These are phyloP conservation scores for Cladophialophora carrionii DNA, from an alignment of 2,329 filamentous ascomycete species.

Conservation along the genomic window DNA sequence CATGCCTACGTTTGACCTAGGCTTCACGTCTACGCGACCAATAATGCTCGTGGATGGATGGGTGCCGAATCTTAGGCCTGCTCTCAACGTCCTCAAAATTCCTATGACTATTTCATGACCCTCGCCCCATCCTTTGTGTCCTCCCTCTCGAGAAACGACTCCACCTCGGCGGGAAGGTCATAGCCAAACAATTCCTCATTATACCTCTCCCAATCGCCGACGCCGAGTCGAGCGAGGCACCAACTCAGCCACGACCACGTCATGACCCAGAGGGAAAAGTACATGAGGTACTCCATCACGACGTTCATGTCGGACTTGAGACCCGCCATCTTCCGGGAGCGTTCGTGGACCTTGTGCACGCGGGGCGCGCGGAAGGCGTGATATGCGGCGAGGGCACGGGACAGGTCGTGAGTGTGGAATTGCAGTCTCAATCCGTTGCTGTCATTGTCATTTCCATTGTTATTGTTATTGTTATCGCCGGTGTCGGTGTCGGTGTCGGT, in stretches of 20 bases:
- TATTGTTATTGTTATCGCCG: no score
- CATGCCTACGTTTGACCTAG: background rate
- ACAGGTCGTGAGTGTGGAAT: background rate
- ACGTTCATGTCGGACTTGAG: constrained; percentile 44
- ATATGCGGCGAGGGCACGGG: constrained; percentile 42
- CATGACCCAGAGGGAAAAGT: constrained; percentile 45
- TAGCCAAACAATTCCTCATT: constrained; percentile 38
- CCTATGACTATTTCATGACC: background rate
- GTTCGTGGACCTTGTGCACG: constrained; percentile 43
- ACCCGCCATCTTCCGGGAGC: constrained; percentile 43
- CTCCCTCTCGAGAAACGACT: constrained; percentile 10
- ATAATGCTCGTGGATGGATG: background rate
- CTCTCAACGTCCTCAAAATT: background rate
- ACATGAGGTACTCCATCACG: constrained; percentile 47
- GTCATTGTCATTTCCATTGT: no score
- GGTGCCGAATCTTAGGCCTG: background rate
- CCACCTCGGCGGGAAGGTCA: constrained; percentile 39
- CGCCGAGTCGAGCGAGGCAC: background rate
- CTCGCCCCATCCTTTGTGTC: background rate
- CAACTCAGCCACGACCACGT: constrained; percentile 36
- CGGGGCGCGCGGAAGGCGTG: constrained; percentile 44
- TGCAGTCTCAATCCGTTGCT: no score
- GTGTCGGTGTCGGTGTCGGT: background rate
- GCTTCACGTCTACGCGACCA: background rate
- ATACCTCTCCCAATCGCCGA: constrained; percentile 25